Conservation (phyloP, 257 asterid genomes). For the Thymus mandschuricus region DNA sequence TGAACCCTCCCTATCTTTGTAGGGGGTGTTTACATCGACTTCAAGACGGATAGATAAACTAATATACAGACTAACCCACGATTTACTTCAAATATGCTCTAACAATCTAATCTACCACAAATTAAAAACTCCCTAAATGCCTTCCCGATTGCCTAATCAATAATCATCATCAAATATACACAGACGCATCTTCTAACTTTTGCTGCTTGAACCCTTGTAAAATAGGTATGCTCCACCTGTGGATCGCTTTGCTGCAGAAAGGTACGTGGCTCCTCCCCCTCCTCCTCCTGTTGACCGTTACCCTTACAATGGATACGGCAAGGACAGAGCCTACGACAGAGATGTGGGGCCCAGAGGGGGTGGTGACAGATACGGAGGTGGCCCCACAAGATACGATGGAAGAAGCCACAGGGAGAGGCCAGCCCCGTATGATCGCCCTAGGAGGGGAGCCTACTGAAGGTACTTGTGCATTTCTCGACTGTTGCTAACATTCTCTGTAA, state of each 20-base stretch:
- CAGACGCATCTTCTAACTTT: slow-evolving; percentile 2
- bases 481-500: not conserved
- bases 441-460: slow-evolving; percentile 71
- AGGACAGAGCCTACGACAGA: slow-evolving; percentile 61
- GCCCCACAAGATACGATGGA: slow-evolving; percentile 75
- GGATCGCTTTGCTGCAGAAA: slow-evolving; percentile 66
- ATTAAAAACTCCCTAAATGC: no score
- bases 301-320: slow-evolving; percentile 66
- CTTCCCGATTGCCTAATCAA: not conserved
- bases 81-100: no score
- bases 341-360: slow-evolving; percentile 65
- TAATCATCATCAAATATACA: not conserved
- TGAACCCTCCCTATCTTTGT: no score
- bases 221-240: slow-evolving; percentile 68
- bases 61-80: no score
- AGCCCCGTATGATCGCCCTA: slow-evolving; percentile 83
- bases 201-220: slow-evolving; percentile 1
- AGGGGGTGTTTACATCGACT: no score
- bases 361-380: slow-evolving; percentile 59
- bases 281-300: slow-evolving; percentile 63
- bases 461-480: not conserved
- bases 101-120: no score
- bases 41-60: no score
- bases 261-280: slow-evolving; percentile 56
- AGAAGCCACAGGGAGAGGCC: slow-evolving; percentile 69